Conservation (phyloP, 1,284 basidiomycete genomes). For the Anthracocystis setariae region DNA sequence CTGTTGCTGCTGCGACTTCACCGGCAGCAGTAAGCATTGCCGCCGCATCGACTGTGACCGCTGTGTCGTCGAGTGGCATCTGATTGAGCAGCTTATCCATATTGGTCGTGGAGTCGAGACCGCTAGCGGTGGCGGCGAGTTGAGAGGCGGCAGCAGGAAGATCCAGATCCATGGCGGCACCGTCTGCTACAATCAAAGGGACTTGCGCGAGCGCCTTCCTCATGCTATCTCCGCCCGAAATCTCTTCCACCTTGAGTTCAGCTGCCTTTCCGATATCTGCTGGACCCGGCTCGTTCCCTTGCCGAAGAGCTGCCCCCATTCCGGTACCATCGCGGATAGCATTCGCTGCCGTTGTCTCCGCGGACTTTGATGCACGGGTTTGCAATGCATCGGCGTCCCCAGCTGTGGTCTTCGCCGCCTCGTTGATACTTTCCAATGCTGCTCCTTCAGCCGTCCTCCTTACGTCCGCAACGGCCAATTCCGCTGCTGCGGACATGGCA, state of each 20-base stretch:
- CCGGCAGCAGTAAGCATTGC: slow-evolving; percentile 24
- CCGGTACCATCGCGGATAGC: neutral
- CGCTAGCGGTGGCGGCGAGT: slow-evolving; percentile 9
- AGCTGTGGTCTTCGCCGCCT: neutral
- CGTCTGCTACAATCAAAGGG: slow-evolving; percentile 25
- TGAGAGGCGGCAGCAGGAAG: slow-evolving; percentile 23
- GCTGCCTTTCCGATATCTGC: too few species aligned
- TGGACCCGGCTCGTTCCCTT: neutral
- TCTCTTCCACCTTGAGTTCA: slow-evolving; percentile 18
- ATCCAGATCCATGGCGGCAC: slow-evolving; percentile 22
- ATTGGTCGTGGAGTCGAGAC: slow-evolving; percentile 17
- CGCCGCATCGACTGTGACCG: slow-evolving; percentile 5
- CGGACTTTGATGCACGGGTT: neutral
- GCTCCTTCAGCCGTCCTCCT: neutral
- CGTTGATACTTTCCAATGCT: neutral
- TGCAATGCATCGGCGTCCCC: slow-evolving; percentile 1
- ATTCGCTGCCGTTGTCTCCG: neutral
- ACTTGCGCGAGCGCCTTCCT: slow-evolving; percentile 13
- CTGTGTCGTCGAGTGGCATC: slow-evolving; percentile 22
- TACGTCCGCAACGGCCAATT: neutral
- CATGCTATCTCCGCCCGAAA: neutral
- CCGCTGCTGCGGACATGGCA: slow-evolving; percentile 1
- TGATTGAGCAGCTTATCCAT: slow-evolving; percentile 37
- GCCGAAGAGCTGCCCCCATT: neutral
- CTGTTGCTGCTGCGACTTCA: slow-evolving; percentile 2